Base-by-base conservation (phyloP, 495 filamentous ascomycete genomes). In the Hypoxylon fuscum region DNA sequence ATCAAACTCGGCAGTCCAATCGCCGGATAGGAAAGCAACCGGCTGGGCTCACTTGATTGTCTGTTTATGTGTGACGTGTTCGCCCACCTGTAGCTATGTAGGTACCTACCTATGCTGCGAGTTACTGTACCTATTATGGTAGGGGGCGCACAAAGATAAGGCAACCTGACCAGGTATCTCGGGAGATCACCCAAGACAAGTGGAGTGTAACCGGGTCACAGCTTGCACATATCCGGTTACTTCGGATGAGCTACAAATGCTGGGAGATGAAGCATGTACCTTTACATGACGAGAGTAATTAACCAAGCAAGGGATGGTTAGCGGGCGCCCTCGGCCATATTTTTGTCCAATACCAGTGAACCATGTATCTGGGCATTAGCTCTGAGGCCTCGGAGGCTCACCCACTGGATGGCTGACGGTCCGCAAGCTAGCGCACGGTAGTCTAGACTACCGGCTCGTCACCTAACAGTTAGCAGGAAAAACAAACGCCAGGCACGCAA, bases 181-280 rank as follows among this genome's bases (percentile, higher is more conserved):
- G 59, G 59, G 59, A 63, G 60, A 58, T 64, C 60, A 32, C 47
- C n/a, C 47, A 52, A 57, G 38, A 37, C n/a, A 29, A 34, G 14
- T 27, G 35, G 20, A 34, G 14, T 27, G 35, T 11, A 23, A 37
- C 20, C 37, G 38, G n/a, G 21, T 42, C 23, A 52, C 40, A 15
- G 56, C 43, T 56, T 40, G 18, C 9, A 25, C 20, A 20, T 20
- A 18, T 18, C 52, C 43, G 49, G 61, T 40, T 49, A 23, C 55
- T 50, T 55, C 61, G 61, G 49, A 15, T 47, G 25, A 23, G 27
- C 38, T 44, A 12, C 11, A 8, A n/a, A 11, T 31, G 15, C 10
- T 12, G 9, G 21, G 9, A 25, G 2, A 27, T 23, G 34, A 48
- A 34, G 27, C 31, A 49, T 18, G 50, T 51, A 50, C 44, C 34